phyloP scores from a whole-genome alignment of 2,329 filamentous ascomycete genomes.

The Verruconis gallopava region DNA sequence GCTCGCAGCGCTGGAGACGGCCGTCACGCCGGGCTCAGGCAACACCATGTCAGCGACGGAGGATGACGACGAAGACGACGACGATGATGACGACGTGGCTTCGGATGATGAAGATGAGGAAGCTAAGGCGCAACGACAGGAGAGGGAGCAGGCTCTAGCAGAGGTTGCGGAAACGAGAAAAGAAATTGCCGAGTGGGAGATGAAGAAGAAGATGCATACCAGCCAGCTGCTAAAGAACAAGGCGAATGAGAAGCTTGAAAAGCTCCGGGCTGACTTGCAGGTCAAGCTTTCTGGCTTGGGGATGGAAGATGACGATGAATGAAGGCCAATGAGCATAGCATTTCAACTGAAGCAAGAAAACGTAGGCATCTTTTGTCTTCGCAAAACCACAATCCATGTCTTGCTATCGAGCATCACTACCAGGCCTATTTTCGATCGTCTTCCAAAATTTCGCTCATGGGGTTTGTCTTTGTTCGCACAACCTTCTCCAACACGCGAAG shows the following conservation, averaged over 20 bases:
- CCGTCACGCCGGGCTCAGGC: conserved; percentile 17
- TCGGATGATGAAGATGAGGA: conserved; percentile 31
- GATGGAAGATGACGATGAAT: conserved; percentile 6
- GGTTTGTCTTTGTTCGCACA: not conserved
- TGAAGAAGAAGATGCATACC: conserved; percentile 29
- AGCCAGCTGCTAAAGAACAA: conserved; percentile 39
- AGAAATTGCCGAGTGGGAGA: conserved; percentile 32
- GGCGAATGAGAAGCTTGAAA: conserved; percentile 35
- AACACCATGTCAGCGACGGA: conserved; percentile 20
- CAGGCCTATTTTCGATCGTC: no score
- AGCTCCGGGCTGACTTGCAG: conserved; percentile 39
- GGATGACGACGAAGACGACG: conserved; percentile 30
- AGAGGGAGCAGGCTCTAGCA: conserved; percentile 33
- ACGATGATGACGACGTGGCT: conserved; percentile 26
- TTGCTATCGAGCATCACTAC: no score
- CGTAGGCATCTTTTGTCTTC: no score
- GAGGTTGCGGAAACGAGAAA: conserved; percentile 43
- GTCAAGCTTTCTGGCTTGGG: conserved; percentile 27
- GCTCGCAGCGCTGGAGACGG: conserved; percentile 18
- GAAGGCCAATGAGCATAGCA: no score
- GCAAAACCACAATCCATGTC: no score
- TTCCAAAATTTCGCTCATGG: not conserved
- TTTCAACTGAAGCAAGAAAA: no score
- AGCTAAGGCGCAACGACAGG: conserved; percentile 33
- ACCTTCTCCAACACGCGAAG: not conserved